Percentiles rank a stretch among this genome's conserved stretches.
Conservation (phyloP, 768 basidiomycete genomes). For the Termitomyces sp. region DNA sequence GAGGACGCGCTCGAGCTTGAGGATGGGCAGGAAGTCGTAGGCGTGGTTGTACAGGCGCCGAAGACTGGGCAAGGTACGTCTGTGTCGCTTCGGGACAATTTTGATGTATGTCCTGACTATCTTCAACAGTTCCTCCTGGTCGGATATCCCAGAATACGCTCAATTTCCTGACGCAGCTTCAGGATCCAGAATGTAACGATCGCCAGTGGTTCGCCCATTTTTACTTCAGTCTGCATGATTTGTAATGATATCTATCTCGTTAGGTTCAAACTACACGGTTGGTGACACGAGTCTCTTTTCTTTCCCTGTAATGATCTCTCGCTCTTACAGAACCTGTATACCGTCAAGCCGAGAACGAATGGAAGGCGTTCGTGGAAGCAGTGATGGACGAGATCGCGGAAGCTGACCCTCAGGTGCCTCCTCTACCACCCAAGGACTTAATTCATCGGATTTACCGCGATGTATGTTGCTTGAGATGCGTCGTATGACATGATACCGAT, state of each 20-base stretch:
- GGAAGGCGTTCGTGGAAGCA: slow-evolving; percentile 77
- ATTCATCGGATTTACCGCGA: slow-evolving; percentile 94
- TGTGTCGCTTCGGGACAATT: not conserved
- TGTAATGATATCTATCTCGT: not conserved
- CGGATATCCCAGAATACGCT: slow-evolving; percentile 85
- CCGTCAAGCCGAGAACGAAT: slow-evolving; percentile 82
- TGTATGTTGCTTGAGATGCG: slow-evolving; percentile 35
- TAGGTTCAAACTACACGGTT: slow-evolving; percentile 86
- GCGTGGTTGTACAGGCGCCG: slow-evolving; percentile 77
- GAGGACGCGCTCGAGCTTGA: slow-evolving; percentile 46
- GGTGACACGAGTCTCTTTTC: slow-evolving; percentile 1
- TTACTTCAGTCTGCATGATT: not conserved
- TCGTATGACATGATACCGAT: not conserved
- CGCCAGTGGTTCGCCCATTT: slow-evolving; percentile 63
- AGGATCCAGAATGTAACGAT: slow-evolving; percentile 79
- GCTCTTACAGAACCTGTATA: slow-evolving; percentile 65
- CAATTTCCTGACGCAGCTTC: slow-evolving; percentile 69
- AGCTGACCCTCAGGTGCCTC: slow-evolving; percentile 82
- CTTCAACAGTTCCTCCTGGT: slow-evolving; percentile 68
- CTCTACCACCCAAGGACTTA: slow-evolving; percentile 87
- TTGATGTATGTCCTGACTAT: not conserved
- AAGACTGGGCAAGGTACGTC: slow-evolving; percentile 73
- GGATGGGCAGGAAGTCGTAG: slow-evolving; percentile 72
- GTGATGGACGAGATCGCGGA: slow-evolving; percentile 68
- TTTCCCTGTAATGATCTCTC: not conserved